Base-by-base conservation (phyloP, 2,329 filamentous ascomycete species). In the Zymoseptoria tritici region DNA sequence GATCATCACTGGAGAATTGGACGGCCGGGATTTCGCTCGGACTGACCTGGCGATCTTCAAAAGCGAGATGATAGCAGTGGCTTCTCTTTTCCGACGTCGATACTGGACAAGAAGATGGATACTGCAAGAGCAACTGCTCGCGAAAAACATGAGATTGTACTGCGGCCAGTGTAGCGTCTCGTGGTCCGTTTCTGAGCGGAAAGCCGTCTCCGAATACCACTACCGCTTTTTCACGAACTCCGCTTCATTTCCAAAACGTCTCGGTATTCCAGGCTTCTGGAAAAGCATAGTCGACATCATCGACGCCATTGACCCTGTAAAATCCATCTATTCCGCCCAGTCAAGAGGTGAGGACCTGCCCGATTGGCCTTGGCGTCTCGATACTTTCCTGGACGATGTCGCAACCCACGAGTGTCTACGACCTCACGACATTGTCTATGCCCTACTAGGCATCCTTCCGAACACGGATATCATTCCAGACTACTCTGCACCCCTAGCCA, bases 51-150 rank as follows among this genome's bases (percentile, higher is more conserved):
- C 11, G 36, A 16, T 16, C 11, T 2, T 42, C n/a, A n/a, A n/a
- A n/a, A n/a, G n/a, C n/a, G n/a, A n/a, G n/a, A n/a, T n/a, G n/a
- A n/a, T n/a, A n/a, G n/a, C 7, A 1, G 31, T 54, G 24, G 21
- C 42, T n/a, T 31, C 57, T 13, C 16, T 59, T 2, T 55, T 61
- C 13, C 26, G 49, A 24, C 54, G 51, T 20, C 24, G 20, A 24
- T 61, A 54, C 21, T 54, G 54, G 54, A 26, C 20, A 8, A 49
- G 53, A 9, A 54, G 54, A 22, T 61, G 57, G 60, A 57, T 61
- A n/a, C 42, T 57, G 11, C 60, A 61, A 36, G 60, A 61, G 55
- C 54, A 51, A 3, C 49, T 51, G 21, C 54, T 53, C 42, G 60
- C 60, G 9, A 36, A 58, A n/a, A 20, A 50, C 42, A 21, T 52